phyloP scores from a whole-genome alignment of 352 stramenopile genomes.

The Phytopythium chamaehyphon region DNA sequence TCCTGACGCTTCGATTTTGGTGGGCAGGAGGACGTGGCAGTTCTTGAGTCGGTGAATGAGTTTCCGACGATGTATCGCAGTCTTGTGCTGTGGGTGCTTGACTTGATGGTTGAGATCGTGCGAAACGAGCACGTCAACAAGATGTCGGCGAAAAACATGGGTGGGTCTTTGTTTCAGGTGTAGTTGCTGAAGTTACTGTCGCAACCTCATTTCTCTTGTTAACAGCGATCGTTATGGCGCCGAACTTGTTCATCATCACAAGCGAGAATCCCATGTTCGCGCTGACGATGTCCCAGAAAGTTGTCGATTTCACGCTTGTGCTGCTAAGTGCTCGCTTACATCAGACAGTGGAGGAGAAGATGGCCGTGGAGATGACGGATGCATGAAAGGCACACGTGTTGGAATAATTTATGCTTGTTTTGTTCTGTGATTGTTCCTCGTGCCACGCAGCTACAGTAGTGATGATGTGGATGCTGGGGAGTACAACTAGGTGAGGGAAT shows the following conservation, averaged over 20 bases:
- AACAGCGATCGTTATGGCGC: conserved; percentile 75
- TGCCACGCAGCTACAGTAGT: conserved; percentile 3
- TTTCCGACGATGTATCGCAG: conserved; percentile 35
- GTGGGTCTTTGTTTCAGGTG: conserved; percentile 16
- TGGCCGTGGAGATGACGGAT: background rate
- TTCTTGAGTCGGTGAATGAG: conserved; percentile 29
- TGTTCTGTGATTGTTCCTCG: background rate
- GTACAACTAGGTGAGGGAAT: background rate
- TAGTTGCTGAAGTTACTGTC: background rate
- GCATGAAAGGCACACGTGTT: too few relatives aligned
- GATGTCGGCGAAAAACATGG: conserved; percentile 79
- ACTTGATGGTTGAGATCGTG: conserved; percentile 63
- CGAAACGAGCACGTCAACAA: conserved; percentile 59
- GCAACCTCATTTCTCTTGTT: background rate
- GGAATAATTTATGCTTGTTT: conserved; percentile 5
- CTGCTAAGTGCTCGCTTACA: conserved; percentile 41
- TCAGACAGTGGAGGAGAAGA: background rate
- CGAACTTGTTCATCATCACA: conserved; percentile 69
- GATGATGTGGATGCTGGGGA: conserved; percentile 2
- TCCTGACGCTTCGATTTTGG: background rate
- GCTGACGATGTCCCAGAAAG: conserved; percentile 68
- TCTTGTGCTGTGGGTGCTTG: conserved; percentile 69
- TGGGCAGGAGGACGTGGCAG: conserved; percentile 25
- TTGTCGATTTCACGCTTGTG: conserved; percentile 55
- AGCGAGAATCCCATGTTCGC: conserved; percentile 67